Evolutionary conservation across 805 yeast genomes (phyloP).

Genomic region (Sungouiella thailandica): DNA sequence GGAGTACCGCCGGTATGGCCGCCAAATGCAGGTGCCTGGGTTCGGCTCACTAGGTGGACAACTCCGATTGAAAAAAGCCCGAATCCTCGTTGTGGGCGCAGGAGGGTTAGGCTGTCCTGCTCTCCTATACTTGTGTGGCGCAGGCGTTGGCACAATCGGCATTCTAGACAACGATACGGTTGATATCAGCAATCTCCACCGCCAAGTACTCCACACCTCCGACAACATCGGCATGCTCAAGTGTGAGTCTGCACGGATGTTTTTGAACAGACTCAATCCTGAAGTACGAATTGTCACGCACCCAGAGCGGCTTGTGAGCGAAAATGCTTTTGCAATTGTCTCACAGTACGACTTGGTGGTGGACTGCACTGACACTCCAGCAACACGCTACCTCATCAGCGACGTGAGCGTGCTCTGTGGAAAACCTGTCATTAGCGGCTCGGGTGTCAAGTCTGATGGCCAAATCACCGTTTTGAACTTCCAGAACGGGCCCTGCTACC

Average conservation of each 20-base stretch:
- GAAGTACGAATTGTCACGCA: slow-evolving; percentile 51
- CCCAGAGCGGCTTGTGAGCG: slow-evolving; percentile 44
- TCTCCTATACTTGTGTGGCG: slow-evolving; percentile 73
- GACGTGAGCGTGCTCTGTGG: slow-evolving; percentile 72
- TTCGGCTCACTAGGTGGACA: slow-evolving; percentile 56
- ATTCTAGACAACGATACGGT: slow-evolving; percentile 85
- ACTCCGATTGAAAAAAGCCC: slow-evolving; percentile 48
- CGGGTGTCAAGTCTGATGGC: slow-evolving; percentile 89
- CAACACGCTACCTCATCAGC: slow-evolving; percentile 77
- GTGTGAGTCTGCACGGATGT: slow-evolving; percentile 69
- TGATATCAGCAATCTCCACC: slow-evolving; percentile 78
- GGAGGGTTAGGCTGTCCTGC: slow-evolving; percentile 98
- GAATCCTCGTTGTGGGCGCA: slow-evolving; percentile 82
- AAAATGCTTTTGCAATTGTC: slow-evolving; percentile 62
- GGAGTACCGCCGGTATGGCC: slow-evolving; percentile 82
- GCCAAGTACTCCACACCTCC: slow-evolving; percentile 80
- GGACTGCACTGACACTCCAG: slow-evolving; percentile 95
- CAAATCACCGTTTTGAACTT: slow-evolving; percentile 77
- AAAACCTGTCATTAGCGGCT: slow-evolving; percentile 80
- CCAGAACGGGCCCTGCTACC: slow-evolving; percentile 80
- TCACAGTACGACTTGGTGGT: slow-evolving; percentile 67
- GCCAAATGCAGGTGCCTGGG: slow-evolving; percentile 91
- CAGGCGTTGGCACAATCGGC: slow-evolving; percentile 83
- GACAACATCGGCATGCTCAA: slow-evolving; percentile 64
- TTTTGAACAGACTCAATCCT: slow-evolving; percentile 60